These are phyloP conservation scores for Scheffersomyces parashehatae DNA, from an alignment of 1,139 yeast genomes.

Conservation along the genomic window DNA sequence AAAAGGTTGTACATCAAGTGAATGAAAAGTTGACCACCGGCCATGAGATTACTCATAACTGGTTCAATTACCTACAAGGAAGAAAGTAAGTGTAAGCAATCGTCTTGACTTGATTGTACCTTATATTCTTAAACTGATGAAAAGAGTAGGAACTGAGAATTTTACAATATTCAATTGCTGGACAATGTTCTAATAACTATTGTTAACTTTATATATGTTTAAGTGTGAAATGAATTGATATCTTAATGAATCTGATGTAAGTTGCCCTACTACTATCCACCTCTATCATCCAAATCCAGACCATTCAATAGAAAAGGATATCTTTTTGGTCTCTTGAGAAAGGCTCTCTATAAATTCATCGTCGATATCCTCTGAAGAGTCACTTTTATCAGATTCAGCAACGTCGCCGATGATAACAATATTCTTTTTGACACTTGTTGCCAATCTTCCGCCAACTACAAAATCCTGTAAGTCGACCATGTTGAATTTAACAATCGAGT, in stretches of 20 bases:
- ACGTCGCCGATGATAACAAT: slow-evolving; percentile 64
- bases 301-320: slow-evolving; percentile 72
- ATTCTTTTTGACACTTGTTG: slow-evolving; percentile 88
- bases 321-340: slow-evolving; percentile 14
- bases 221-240: not conserved
- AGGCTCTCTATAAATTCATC: slow-evolving; percentile 7
- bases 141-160: too few relatives aligned
- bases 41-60: too few relatives aligned
- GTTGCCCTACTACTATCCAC: too few relatives aligned
- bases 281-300: slow-evolving; percentile 65
- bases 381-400: slow-evolving; percentile 10
- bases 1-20: too few relatives aligned
- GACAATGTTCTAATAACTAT: too few relatives aligned
- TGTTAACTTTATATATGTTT: too few relatives aligned
- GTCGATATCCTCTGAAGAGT: slow-evolving; percentile 5
- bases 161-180: too few relatives aligned
- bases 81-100: too few relatives aligned
- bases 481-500: slow-evolving; percentile 66
- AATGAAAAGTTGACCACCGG: too few relatives aligned
- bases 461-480: slow-evolving; percentile 54
- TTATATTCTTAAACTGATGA: too few relatives aligned
- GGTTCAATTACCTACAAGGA: too few relatives aligned
- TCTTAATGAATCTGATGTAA: not conserved
- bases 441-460: slow-evolving; percentile 83
- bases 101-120: too few relatives aligned